These are phyloP conservation scores for Podospora sp. DNA, from an alignment of 495 filamentous ascomycete species.

Conservation along the genomic window DNA sequence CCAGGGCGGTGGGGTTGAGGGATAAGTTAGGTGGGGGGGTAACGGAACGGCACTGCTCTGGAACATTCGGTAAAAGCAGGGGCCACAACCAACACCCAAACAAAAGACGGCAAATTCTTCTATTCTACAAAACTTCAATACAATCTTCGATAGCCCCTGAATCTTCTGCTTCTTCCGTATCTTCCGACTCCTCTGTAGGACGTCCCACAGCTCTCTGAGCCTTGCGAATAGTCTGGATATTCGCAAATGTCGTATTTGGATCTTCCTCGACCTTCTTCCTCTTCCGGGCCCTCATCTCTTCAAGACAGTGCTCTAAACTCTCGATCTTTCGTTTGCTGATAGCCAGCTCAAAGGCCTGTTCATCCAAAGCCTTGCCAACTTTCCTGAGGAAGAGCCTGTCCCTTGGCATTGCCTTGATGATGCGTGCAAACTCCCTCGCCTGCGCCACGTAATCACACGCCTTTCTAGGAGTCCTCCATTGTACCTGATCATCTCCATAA, in stretches of 20 bases:
- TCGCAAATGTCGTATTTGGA: background rate
- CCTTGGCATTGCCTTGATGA: conserved; percentile 1
- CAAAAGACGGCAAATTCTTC: background rate
- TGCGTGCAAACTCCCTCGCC: background rate
- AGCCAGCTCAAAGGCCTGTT: conserved; percentile 1
- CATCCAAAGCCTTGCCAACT: conserved; percentile 1
- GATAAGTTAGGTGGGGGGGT: no score
- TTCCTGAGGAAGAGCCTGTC: background rate
- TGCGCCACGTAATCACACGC: background rate
- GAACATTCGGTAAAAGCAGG: no score
- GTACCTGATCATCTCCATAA: background rate
- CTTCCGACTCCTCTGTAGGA: background rate
- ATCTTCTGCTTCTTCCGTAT: conserved; percentile 3
- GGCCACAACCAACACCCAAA: background rate
- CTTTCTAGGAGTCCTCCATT: background rate
- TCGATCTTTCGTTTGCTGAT: no score
- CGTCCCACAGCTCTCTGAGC: background rate
- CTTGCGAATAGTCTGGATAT: background rate
- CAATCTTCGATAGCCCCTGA: background rate
- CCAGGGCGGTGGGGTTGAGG: conserved; percentile 5
- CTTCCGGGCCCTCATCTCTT: no score
- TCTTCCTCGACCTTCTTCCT: background rate
- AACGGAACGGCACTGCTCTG: no score
- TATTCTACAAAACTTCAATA: background rate
- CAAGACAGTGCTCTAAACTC: no score